Evolutionary conservation across 805 yeast genomes (phyloP), one percentile per base, ranked within the genome.

Genomic region (Debaryomyces castellii): DNA sequence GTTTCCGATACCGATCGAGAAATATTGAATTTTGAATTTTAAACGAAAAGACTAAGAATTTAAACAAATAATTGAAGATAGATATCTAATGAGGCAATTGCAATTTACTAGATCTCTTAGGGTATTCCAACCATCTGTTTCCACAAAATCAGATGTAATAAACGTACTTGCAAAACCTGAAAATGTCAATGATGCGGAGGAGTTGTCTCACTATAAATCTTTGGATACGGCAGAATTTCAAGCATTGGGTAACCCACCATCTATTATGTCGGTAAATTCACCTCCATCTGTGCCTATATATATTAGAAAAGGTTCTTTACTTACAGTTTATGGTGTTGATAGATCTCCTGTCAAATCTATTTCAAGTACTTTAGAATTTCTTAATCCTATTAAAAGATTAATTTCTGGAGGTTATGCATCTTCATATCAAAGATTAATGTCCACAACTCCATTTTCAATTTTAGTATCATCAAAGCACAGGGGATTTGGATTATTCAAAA

Each of bases 221-320:
- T 48, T 59, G 35, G 67, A 63, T 17, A 49, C 51, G 5, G 55
- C 63, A 27, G 55, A 60, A 22, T 69, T 78, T 48, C 62, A 70
- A 39, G 64, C 78, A 0, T 53, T 81, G 45, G 84, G 83, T 5
- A 62, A 59, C 4, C 77, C 82, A 2, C 73, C 78, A 18, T 66
- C 81, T 0, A 67, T 80, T 0, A 60, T 81, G 18, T 67, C 78
- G 5, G 58, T 81, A n/a, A 63, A 71, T 1, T 57, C 78, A n/a
- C 82, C 84, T 1, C 82, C 88, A 1, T 81, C 87, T 0, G 63
- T 79, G 1, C 86, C 87, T 0, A 60, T 81, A 1, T 66, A 69
- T 49, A 61, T 81, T 10, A 68, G 74, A 34, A 66, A 71, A 33
- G 78, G 81, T 2, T 69, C 85, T 0, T 56, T 83, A 24, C 60